Evolutionary conservation across 768 basidiomycete genomes (phyloP), one percentile per base, ranked within the genome.

Genomic region (Russula ochroleuca): DNA sequence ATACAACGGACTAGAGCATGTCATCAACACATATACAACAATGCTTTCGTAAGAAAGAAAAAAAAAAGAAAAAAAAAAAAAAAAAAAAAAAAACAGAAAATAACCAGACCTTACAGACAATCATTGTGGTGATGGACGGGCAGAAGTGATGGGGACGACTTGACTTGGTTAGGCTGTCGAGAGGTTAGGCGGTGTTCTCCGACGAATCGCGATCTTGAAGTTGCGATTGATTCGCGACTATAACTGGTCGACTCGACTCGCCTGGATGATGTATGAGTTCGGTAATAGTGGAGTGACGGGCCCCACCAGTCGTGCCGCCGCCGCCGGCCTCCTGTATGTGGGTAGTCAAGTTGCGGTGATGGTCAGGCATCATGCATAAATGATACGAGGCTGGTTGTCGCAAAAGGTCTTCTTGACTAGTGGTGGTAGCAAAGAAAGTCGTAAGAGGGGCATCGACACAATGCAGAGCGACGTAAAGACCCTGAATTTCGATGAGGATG

Each of bases 401-500:
- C 17, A 33, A 15, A 37, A 37, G 0, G 10, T 28, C 35, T 6
- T 19, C 47, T 19, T 38, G 0, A 25, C 11, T 7, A 28, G 14
- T 6, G 17, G 48, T 14, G 48, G 23, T 25, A 10, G 14, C 14
- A 5, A 28, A 28, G 28, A 28, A 28, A 28, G 2, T 2, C 8
- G 8, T 25, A 9, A 5, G 25, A 19, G 35, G 2, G 17, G 2
- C 17, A 25, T 48, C 35, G 33, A 23, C 17, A 17, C 17, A 19
- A 14, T 59, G 58, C 3, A 59, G n/a, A 33, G n/a, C 58, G 7
- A 59, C 7, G 15, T 59, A 31, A 17, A 51, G 37, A n/a, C 28
- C 23, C 37, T 38, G 19, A 21, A 59, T 21, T 5, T 40, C 3
- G 17, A 21, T 10, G n/a, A 50, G 49, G 35, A 59, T 59, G 3